These are phyloP conservation scores for Arabidopsis arenosa DNA, from an alignment of 345 rosid species.

Conservation along the genomic window DNA sequence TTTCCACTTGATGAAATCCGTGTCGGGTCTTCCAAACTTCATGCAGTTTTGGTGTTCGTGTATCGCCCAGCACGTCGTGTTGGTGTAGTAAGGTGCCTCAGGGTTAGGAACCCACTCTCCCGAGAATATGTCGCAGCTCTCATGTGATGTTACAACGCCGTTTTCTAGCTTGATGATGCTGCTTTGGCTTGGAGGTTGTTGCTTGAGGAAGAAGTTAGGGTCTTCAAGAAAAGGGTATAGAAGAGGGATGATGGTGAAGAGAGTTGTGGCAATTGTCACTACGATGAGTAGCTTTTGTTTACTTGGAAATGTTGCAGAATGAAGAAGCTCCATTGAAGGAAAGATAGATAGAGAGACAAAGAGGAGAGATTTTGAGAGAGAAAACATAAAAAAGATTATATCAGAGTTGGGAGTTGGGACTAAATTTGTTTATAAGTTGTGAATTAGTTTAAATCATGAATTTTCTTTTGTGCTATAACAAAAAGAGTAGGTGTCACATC, in stretches of 20 bases:
- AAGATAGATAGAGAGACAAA: constrained; percentile 28
- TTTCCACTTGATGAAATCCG: constrained; percentile 74
- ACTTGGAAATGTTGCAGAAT: constrained; percentile 33
- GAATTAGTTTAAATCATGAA: constrained; percentile 25
- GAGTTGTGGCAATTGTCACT: constrained; percentile 38
- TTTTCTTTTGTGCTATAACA: background rate
- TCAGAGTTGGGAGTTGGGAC: constrained; percentile 8
- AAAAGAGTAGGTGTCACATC: constrained; percentile 39
- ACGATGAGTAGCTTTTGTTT: constrained; percentile 45
- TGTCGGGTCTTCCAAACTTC: constrained; percentile 83
- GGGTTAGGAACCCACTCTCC: constrained; percentile 88
- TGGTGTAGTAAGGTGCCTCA: constrained; percentile 82
- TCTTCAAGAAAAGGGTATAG: constrained; percentile 44
- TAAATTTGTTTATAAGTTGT: constrained; percentile 23
- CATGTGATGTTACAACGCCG: background rate
- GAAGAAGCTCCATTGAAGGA: constrained; percentile 47
- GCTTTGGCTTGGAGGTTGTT: constrained; percentile 38
- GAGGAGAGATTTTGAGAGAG: background rate
- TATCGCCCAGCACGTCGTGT: constrained; percentile 90
- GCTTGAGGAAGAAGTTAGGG: constrained; percentile 50
- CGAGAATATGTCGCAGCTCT: constrained; percentile 65
- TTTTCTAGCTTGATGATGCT: constrained; percentile 36
- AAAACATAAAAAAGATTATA: background rate
- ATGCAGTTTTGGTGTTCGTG: constrained; percentile 97
- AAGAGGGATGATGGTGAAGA: constrained; percentile 44